These are phyloP conservation scores for Lathyrus oleraceus DNA, from an alignment of 306 rosid genomes.

Conservation along the genomic window DNA sequence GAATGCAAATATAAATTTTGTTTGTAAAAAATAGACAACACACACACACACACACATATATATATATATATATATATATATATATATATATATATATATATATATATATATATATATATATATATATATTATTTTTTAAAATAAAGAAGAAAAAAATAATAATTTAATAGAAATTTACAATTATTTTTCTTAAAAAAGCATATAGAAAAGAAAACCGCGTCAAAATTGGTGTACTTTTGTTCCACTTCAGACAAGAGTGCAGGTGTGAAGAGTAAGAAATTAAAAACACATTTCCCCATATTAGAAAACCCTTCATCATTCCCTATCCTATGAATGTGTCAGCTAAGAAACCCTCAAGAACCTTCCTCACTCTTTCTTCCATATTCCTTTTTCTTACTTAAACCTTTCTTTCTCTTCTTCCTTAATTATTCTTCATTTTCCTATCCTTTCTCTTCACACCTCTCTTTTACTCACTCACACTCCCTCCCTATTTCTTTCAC, in stretches of 20 bases:
- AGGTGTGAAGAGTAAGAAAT: not conserved
- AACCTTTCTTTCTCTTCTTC: not conserved
- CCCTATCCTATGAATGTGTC: not conserved
- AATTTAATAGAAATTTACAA: not conserved
- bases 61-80: too few species aligned
- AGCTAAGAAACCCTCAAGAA: slow-evolving; percentile 23
- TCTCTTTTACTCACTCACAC: not conserved
- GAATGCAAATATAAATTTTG: too few species aligned
- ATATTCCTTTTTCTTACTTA: not conserved
- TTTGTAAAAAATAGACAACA: too few species aligned
- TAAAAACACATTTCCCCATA: not conserved
- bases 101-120: too few species aligned
- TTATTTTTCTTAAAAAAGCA: not conserved
- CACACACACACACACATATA: too few species aligned
- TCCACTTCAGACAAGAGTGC: not conserved
- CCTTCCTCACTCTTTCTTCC: slow-evolving; percentile 31
- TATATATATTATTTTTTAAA: too few species aligned
- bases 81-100: too few species aligned
- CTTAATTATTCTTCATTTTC: not conserved
- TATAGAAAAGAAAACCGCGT: not conserved
- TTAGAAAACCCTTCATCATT: not conserved
- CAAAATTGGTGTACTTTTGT: not conserved
- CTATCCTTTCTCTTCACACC: not conserved
- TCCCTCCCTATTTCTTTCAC: not conserved
- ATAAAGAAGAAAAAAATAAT: too few species aligned